Percentiles rank a stretch among this genome's conserved stretches.
phyloP scores from a whole-genome alignment of 2,329 filamentous ascomycete species.

The Pyrenophora tritici-repentis region DNA sequence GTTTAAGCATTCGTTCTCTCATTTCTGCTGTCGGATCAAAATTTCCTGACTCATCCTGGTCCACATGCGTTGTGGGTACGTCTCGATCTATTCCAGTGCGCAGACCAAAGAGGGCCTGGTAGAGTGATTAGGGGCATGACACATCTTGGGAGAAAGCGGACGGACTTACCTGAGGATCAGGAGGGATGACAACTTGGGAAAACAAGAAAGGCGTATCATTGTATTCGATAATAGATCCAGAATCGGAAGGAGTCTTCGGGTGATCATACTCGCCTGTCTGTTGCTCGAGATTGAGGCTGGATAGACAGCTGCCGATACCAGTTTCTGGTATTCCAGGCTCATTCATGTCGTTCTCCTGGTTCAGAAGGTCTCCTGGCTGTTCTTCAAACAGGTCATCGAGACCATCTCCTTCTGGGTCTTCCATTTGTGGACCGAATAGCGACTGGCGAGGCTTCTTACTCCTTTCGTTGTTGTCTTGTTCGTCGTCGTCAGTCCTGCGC shows the following conservation, averaged over 20 bases:
- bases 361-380: neutral
- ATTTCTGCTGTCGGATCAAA: conserved; percentile 39
- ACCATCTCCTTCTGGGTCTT: neutral
- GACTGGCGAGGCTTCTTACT: conserved; percentile 22
- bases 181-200: conserved; percentile 12
- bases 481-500: conserved; percentile 3
- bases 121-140: conserved; percentile 5
- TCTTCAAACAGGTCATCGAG: neutral
- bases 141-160: too few relatives aligned
- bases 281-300: conserved; percentile 18
- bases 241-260: neutral
- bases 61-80: conserved; percentile 36
- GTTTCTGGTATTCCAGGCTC: neutral
- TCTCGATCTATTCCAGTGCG: conserved; percentile 32
- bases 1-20: conserved; percentile 3
- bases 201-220: conserved; percentile 12
- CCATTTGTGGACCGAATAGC: conserved; percentile 17
- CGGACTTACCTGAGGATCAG: conserved; percentile 12
- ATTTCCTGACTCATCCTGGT: conserved; percentile 46
- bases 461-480: conserved; percentile 3
- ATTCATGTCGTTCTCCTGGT: neutral
- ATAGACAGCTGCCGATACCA: conserved; percentile 17
- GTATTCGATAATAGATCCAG: conserved; percentile 9
- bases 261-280: conserved; percentile 1
- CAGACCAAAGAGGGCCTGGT: conserved; percentile 25